Conservation (phyloP, 2,329 filamentous ascomycete genomes). For the Amauroascus niger region DNA sequence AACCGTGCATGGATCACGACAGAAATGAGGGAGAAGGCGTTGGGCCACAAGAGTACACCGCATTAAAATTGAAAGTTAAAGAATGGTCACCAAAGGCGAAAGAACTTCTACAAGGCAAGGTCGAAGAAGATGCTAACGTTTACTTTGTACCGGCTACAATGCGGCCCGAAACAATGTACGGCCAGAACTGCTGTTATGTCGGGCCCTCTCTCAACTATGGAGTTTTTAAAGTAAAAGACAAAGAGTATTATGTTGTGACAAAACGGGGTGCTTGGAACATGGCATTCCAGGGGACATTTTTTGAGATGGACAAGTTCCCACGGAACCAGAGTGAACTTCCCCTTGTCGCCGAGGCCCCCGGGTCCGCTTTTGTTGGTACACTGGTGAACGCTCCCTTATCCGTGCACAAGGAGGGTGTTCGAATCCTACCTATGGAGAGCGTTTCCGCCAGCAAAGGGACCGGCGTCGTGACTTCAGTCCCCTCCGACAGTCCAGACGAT, state of each 20-base stretch:
- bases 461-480: conserved; percentile 89
- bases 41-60: conserved; percentile 83
- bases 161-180: conserved; percentile 96
- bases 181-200: conserved; percentile 92
- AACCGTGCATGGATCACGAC: conserved; percentile 83
- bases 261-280: conserved; percentile 84
- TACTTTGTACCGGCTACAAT: conserved; percentile 89
- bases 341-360: conserved; percentile 63
- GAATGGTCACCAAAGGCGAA: conserved; percentile 75
- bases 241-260: conserved; percentile 75
- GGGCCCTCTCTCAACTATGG: conserved; percentile 76
- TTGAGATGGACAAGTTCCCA: conserved; percentile 41
- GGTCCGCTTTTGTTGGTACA: conserved; percentile 74
- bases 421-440: conserved; percentile 89
- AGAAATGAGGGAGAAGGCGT: conserved; percentile 70
- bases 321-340: conserved; percentile 61
- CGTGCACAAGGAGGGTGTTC: conserved; percentile 68
- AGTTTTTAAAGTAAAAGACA: conserved; percentile 67
- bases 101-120: conserved; percentile 61
- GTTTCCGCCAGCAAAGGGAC: conserved; percentile 91
- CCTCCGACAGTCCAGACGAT: conserved; percentile 91
- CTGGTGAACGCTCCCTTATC: conserved; percentile 76
- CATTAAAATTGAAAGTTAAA: conserved; percentile 79
- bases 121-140: conserved; percentile 68
- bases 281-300: conserved; percentile 83